A percentile compares a stretch with the other conserved stretches of the same genome.
Evolutionary conservation across 2,329 filamentous ascomycete species (phyloP).

Genomic region (Pezicula radicicola): DNA sequence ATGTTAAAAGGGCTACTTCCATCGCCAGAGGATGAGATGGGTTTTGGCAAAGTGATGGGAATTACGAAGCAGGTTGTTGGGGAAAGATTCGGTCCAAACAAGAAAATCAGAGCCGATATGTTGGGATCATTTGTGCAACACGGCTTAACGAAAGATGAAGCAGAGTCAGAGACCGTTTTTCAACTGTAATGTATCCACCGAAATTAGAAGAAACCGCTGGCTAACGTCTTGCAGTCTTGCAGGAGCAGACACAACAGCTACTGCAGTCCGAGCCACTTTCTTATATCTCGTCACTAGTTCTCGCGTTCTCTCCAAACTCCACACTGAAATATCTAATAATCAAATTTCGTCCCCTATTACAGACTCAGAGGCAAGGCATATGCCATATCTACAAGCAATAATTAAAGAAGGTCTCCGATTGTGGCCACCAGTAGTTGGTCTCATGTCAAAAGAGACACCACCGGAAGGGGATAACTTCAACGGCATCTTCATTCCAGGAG

Average conservation of each 20-base stretch:
- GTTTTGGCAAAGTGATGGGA: constrained; percentile 31
- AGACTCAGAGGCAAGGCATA: constrained; percentile 33
- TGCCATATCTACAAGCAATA: constrained; percentile 47
- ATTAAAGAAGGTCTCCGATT: constrained; percentile 47
- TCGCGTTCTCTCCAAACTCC: constrained; percentile 6
- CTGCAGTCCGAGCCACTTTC: constrained; percentile 36
- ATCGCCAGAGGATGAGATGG: constrained; percentile 34
- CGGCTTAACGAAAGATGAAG: constrained; percentile 16
- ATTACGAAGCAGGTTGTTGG: constrained; percentile 40
- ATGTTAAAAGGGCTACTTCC: constrained; percentile 39
- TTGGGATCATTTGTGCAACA: constrained; percentile 42
- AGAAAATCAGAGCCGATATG: constrained; percentile 49
- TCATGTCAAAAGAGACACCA: constrained; percentile 14
- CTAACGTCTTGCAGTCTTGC: constrained; percentile 33
- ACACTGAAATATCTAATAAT: constrained; percentile 5
- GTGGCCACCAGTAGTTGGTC: constrained; percentile 37
- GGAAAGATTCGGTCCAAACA: constrained; percentile 41
- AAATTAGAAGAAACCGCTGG: not conserved
- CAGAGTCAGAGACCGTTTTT: constrained; percentile 11
- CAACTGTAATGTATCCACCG: constrained; percentile 8
- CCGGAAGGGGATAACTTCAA: constrained; percentile 13
- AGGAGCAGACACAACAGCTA: constrained; percentile 56
- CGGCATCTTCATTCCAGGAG: constrained; percentile 14
- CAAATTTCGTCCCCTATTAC: constrained; percentile 9
- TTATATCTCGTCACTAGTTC: constrained; percentile 12